A percentile compares a stretch with the other conserved stretches of the same genome.
Evolutionary conservation across 2,329 filamentous ascomycete species (phyloP).

Genomic region (Rhinocladiella mackenziei): DNA sequence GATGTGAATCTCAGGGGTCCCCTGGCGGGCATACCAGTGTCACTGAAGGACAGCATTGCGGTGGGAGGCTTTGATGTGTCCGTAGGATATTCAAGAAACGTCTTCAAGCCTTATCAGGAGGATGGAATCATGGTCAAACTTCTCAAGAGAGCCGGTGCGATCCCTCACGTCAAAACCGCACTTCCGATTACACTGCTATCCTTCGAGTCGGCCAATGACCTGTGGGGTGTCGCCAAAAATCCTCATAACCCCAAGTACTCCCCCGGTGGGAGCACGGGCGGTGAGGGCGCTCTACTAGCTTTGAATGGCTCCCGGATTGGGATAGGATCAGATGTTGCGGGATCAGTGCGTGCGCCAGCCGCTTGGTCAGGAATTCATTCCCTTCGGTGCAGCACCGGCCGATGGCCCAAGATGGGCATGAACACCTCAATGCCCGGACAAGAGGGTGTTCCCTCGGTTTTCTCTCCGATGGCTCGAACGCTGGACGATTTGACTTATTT

Average conservation of each 20-base stretch:
- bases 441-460: conserved; percentile 83
- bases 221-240: conserved; percentile 81
- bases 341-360: conserved; percentile 79
- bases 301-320: conserved; percentile 79
- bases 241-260: conserved; percentile 81
- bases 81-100: conserved; percentile 73
- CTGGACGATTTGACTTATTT: conserved; percentile 81
- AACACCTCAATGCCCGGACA: conserved; percentile 88
- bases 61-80: conserved; percentile 79
- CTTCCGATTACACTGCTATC: conserved; percentile 79
- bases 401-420: conserved; percentile 83
- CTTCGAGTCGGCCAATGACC: conserved; percentile 73
- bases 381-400: conserved; percentile 78
- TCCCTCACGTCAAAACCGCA: conserved; percentile 92
- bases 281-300: conserved; percentile 77
- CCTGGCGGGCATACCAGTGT: conserved; percentile 80
- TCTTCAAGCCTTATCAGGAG: conserved; percentile 59
- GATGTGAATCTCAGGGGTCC: conserved; percentile 72
- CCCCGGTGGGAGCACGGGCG: conserved; percentile 82
- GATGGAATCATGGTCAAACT: conserved; percentile 73
- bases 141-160: conserved; percentile 78
- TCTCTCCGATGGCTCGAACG: conserved; percentile 87
- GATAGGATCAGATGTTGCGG: conserved; percentile 85
- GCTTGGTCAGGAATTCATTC: conserved; percentile 89
- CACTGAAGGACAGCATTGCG: conserved; percentile 72